A percentile compares a stretch with the other conserved stretches of the same genome.
Conservation (phyloP, 345 rosid species). For the Sisymbrium altissimum region DNA sequence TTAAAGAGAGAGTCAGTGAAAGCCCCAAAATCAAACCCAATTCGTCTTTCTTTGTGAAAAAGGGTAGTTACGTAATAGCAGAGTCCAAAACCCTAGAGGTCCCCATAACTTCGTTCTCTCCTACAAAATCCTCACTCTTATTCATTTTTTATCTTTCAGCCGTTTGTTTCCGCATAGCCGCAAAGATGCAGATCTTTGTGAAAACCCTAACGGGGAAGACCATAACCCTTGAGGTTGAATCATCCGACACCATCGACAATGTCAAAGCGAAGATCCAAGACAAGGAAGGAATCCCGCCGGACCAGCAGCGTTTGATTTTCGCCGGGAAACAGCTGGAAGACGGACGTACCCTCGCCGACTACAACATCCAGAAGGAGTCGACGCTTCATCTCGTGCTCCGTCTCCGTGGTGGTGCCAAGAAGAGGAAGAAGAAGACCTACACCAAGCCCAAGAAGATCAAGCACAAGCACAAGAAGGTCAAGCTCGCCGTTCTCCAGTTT, state of each 20-base stretch:
- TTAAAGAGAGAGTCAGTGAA: neutral
- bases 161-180: neutral
- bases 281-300: slow-evolving; percentile 39
- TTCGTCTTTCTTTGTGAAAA: neutral
- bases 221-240: slow-evolving; percentile 55
- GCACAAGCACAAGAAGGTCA: slow-evolving; percentile 39
- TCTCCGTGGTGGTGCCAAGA: slow-evolving; percentile 41
- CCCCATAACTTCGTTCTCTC: neutral
- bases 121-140: neutral
- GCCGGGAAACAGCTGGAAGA: slow-evolving; percentile 40
- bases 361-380: slow-evolving; percentile 42
- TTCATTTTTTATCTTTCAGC: neutral
- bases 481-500: slow-evolving; percentile 35
- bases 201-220: slow-evolving; percentile 81
- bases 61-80: slow-evolving; percentile 13
- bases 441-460: slow-evolving; percentile 38
- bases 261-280: slow-evolving; percentile 39
- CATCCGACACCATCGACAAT: slow-evolving; percentile 39
- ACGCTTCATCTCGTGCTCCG: slow-evolving; percentile 43
- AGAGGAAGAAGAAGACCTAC: slow-evolving; percentile 45
- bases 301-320: slow-evolving; percentile 35
- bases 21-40: neutral
- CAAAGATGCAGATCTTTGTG: slow-evolving; percentile 72
- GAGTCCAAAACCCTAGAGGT: slow-evolving; percentile 19
- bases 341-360: slow-evolving; percentile 37